These are phyloP conservation scores for Kwoniella sp. DNA, from an alignment of 768 basidiomycete genomes.

Conservation along the genomic window DNA sequence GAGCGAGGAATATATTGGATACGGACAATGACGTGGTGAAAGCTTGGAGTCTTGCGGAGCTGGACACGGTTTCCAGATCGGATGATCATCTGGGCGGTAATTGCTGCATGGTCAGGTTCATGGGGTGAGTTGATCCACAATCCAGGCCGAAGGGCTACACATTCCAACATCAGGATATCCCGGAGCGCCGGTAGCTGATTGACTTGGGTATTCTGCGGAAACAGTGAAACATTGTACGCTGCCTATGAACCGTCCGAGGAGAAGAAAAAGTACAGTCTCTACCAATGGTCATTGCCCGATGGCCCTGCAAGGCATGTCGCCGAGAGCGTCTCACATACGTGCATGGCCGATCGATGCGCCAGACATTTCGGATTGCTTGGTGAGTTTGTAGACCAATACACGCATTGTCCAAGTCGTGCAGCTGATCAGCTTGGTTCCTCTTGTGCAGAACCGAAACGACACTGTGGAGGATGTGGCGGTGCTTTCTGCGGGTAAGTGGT, in stretches of 20 bases:
- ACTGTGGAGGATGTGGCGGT: conserved; percentile 56
- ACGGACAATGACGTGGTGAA: conserved; percentile 61
- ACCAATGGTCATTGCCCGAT: conserved; percentile 56
- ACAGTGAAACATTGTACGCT: conserved; percentile 54
- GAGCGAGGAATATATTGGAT: conserved; percentile 63
- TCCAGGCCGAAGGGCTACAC: background rate
- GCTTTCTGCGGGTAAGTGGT: conserved; percentile 48
- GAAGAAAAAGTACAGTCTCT: conserved; percentile 37
- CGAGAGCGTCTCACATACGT: conserved; percentile 40
- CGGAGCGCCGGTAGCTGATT: background rate
- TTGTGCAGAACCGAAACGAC: conserved; percentile 46
- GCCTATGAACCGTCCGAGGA: conserved; percentile 32
- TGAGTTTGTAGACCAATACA: conserved; percentile 13
- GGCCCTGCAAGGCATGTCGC: conserved; percentile 52
- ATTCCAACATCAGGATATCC: background rate
- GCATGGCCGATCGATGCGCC: conserved; percentile 52
- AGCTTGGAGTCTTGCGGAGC: conserved; percentile 71
- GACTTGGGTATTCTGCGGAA: background rate
- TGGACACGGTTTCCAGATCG: conserved; percentile 64
- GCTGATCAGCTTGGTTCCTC: background rate
- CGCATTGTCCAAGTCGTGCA: background rate
- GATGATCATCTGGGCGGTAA: conserved; percentile 63
- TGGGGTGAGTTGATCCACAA: conserved; percentile 71
- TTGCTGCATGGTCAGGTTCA: conserved; percentile 73
- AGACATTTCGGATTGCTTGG: conserved; percentile 53